Evolutionary conservation across 2,329 filamentous ascomycete genomes (phyloP).

Genomic region (Pezicula neosporulosa): DNA sequence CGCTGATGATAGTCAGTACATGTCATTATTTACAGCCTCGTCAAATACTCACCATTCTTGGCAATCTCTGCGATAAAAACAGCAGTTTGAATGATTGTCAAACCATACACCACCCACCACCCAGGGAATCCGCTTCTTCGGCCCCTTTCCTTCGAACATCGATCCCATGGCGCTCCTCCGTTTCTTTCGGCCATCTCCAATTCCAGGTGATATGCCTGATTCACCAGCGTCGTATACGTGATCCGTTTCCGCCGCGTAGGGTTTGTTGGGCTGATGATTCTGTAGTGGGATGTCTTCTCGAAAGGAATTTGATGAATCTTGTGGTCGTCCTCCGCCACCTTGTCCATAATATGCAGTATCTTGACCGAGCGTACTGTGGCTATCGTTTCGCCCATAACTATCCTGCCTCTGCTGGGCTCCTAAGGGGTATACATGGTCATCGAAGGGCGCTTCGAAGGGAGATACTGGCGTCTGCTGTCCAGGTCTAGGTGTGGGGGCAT

Average conservation of each 20-base stretch:
- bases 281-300: conserved; percentile 56
- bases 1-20: conserved; percentile 39
- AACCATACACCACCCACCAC: conserved; percentile 78
- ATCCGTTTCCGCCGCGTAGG: conserved; percentile 41
- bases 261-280: conserved; percentile 36
- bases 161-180: conserved; percentile 52
- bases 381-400: conserved; percentile 24
- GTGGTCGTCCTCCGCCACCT: conserved; percentile 34
- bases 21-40: background rate
- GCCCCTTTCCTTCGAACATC: conserved; percentile 39
- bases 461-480: conserved; percentile 32
- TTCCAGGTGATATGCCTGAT: conserved; percentile 16
- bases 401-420: conserved; percentile 26
- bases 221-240: conserved; percentile 59
- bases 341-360: conserved; percentile 57
- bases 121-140: conserved; percentile 56
- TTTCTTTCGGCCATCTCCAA: conserved; percentile 32
- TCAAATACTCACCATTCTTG: conserved; percentile 64
- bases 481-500: conserved; percentile 17
- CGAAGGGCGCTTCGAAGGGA: conserved; percentile 64
- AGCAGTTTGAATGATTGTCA: conserved; percentile 72
- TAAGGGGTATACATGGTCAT: conserved; percentile 63
- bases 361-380: conserved; percentile 38
- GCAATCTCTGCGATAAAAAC: conserved; percentile 90
- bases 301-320: conserved; percentile 29